phyloP scores from a whole-genome alignment of 2,329 filamentous ascomycete genomes.

The Fusarium globosum region DNA sequence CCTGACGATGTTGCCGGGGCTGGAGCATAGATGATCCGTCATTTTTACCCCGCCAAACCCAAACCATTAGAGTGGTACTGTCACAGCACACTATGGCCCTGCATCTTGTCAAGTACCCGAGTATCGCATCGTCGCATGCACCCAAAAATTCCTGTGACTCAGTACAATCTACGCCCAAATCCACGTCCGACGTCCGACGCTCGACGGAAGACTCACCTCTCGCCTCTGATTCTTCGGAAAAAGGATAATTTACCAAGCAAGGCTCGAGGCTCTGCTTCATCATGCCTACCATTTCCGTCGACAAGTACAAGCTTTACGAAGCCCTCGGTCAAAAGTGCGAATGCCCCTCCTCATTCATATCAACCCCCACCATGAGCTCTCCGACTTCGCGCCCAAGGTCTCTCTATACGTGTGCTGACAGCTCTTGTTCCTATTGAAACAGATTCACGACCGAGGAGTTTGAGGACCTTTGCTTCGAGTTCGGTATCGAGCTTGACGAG shows the following conservation, averaged over 20 bases:
- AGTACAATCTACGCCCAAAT: constrained; percentile 37
- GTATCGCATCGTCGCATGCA: constrained; percentile 22
- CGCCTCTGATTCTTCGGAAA: constrained; percentile 31
- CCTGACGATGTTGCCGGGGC: constrained; percentile 1
- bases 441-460: constrained; percentile 95
- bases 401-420: constrained; percentile 30
- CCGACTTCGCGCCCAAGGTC: constrained; percentile 29
- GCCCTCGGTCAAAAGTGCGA: constrained; percentile 85
- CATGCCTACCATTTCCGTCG: constrained; percentile 97
- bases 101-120: constrained; percentile 14
- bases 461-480: constrained; percentile 98
- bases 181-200: constrained; percentile 36
- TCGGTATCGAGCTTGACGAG: constrained; percentile 97
- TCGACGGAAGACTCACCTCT: constrained; percentile 34
- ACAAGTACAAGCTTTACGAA: constrained; percentile 96
- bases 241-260: constrained; percentile 24
- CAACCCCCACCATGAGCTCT: constrained; percentile 36
- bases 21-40: constrained; percentile 49
- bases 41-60: constrained; percentile 42
- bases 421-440: constrained; percentile 9
- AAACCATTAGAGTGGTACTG: constrained; percentile 36
- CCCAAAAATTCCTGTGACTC: constrained; percentile 58
- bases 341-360: constrained; percentile 37
- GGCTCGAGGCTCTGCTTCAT: constrained; percentile 47
- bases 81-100: not conserved